Base-by-base conservation (phyloP, 2,329 filamentous ascomycete species). In the Pseudonectria buxi region DNA sequence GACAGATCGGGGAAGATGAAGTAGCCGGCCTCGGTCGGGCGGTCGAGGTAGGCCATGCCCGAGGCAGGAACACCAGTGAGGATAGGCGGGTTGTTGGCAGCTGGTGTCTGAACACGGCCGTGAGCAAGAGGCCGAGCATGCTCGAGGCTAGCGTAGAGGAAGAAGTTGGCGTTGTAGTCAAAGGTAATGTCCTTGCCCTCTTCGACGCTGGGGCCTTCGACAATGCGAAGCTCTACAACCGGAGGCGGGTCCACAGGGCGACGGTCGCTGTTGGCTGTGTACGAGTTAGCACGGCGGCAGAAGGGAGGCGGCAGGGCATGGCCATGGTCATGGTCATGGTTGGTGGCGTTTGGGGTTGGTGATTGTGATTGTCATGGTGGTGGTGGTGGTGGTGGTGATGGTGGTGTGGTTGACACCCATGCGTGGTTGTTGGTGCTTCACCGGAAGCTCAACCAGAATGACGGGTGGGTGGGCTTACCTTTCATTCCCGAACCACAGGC, bases 1-100 rank as follows among this genome's bases (percentile, higher is more conserved):
- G 90, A 95, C 18, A 96, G 70, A 61, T 98, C 92, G 3, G 92
- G 92, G 59, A 98, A 98, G 60, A 98, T 86, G 63, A 98, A 98
- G 62, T 96, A 98, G 36, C 89, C 92, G 28, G 77, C 78, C 48
- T 79, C 75, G 26, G 65, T 63, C 3, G 92, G 92, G 29, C 90
- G 83, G 58, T 96, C 90, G 33, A 98, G 74, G 57, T 96, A 95
- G 15, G 90, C 89, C 75, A 95, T 94, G 39, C 90, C 92, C 13
- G 90, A 92, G 11, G 95, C 90, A 1, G 89, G 88, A 51, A 94
- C 90, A 46, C 92, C 92, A 0, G 90, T 96, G 49, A 98, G 68
- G 15, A 96, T 89, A 0, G 92, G 85, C 28, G 83, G 81, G 39
- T 79, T 81, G 32, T 78, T 76, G 10, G 83, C 76, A n/a, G 78